Conservation (phyloP, 257 asterid genomes). For the Capsicum rhomboideum region DNA sequence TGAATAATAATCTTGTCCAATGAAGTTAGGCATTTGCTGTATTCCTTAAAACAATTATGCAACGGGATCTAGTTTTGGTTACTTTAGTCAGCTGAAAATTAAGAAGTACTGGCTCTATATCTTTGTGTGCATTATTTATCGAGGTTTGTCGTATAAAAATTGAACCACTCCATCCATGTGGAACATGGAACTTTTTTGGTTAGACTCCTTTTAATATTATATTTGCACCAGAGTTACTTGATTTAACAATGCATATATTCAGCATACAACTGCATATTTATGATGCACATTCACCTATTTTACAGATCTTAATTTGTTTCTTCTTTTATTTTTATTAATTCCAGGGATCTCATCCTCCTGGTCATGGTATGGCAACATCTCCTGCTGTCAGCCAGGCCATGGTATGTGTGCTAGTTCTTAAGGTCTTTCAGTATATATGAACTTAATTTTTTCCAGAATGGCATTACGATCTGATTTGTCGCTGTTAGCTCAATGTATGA, state of each 20-base stretch:
- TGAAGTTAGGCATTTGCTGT: background rate
- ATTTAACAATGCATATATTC: background rate
- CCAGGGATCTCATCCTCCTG: constrained; percentile 25
- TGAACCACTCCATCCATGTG: background rate
- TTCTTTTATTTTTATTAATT: background rate
- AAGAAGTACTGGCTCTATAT: background rate
- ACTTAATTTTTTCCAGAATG: background rate
- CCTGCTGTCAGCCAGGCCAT: constrained; percentile 17
- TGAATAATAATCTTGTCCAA: background rate
- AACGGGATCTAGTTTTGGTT: background rate
- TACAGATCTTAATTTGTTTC: background rate
- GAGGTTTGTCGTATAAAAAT: background rate
- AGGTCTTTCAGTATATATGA: background rate
- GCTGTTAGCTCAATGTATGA: background rate
- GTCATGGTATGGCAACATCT: constrained; percentile 18
- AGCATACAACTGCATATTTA: background rate
- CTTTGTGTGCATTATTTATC: background rate
- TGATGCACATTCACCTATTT: background rate
- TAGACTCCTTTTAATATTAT: background rate
- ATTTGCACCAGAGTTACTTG: background rate
- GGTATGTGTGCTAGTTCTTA: constrained; percentile 5
- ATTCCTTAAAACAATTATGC: background rate
- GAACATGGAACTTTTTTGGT: background rate
- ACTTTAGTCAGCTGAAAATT: background rate
- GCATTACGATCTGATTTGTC: background rate